Conservation (phyloP, 2,329 filamentous ascomycete species). For the Penicillium sp. region DNA sequence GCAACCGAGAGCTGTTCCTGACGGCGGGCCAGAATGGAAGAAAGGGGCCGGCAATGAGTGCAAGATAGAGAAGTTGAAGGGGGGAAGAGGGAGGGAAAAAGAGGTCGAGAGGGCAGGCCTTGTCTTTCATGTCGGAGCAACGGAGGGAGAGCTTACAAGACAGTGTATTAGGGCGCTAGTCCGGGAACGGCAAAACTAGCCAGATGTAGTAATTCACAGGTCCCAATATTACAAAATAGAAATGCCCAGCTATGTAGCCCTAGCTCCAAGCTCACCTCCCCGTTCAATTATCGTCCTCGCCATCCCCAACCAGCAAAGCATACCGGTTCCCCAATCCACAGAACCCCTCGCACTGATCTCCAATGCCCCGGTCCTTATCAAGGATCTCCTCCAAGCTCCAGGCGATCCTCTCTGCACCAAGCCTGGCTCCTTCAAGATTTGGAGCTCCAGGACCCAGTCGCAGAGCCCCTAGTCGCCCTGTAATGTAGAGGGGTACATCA, state of each 20-base stretch:
- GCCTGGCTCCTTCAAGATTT: conserved; percentile 72
- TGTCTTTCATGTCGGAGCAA: no score
- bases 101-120: no score
- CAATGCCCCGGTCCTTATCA: conserved; percentile 30
- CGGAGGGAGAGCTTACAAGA: no score
- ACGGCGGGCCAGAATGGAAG: no score
- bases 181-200: no score
- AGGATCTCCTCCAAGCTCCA: conserved; percentile 68
- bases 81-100: no score
- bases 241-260: conserved; percentile 1
- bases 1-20: background rate
- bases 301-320: conserved; percentile 30
- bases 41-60: no score
- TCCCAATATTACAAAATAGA: no score
- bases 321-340: conserved; percentile 45
- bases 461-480: conserved; percentile 67
- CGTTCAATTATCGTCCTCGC: conserved; percentile 6
- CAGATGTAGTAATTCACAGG: no score
- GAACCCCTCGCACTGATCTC: conserved; percentile 37
- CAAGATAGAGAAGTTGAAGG: no score
- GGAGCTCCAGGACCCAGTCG: conserved; percentile 70
- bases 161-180: no score
- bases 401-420: conserved; percentile 71
- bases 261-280: background rate
- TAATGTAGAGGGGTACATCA: conserved; percentile 72